These are phyloP conservation scores for Scheffersomyces lignosus DNA, from an alignment of 805 yeast species.

Conservation along the genomic window DNA sequence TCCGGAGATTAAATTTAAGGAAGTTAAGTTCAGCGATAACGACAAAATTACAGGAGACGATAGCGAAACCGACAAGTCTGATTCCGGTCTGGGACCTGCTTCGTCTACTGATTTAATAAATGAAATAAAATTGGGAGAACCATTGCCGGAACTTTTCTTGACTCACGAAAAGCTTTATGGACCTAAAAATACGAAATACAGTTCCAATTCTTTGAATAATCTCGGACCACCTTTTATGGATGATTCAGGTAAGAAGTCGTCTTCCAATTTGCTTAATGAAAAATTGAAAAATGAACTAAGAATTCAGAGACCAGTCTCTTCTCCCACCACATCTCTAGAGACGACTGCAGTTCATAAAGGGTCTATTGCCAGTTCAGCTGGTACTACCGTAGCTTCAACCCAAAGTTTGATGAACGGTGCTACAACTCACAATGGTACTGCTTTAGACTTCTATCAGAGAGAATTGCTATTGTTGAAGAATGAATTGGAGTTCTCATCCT, in stretches of 20 bases:
- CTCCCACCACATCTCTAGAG: slow-evolving; percentile 24
- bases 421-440: slow-evolving; percentile 14
- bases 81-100: slow-evolving; percentile 5
- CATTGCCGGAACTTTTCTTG: slow-evolving; percentile 25
- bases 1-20: slow-evolving; percentile 20
- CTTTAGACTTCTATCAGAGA: slow-evolving; percentile 51
- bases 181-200: slow-evolving; percentile 6
- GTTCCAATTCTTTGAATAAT: slow-evolving; percentile 1
- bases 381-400: slow-evolving; percentile 1
- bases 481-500: slow-evolving; percentile 61
- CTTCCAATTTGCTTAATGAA: slow-evolving; percentile 9
- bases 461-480: slow-evolving; percentile 58
- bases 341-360: slow-evolving; percentile 17
- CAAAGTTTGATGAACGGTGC: slow-evolving; percentile 8
- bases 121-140: slow-evolving; percentile 1
- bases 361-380: slow-evolving; percentile 6
- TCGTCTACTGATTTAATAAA: background rate
- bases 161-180: slow-evolving; percentile 34
- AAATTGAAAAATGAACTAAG: slow-evolving; percentile 13
- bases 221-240: background rate
- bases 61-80: background rate
- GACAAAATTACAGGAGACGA: slow-evolving; percentile 1
- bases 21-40: slow-evolving; percentile 18
- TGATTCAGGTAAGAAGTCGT: slow-evolving; percentile 2
- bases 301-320: slow-evolving; percentile 10